Conservation (phyloP, 2,329 filamentous ascomycete species). For the Paecilomyces variotii region DNA sequence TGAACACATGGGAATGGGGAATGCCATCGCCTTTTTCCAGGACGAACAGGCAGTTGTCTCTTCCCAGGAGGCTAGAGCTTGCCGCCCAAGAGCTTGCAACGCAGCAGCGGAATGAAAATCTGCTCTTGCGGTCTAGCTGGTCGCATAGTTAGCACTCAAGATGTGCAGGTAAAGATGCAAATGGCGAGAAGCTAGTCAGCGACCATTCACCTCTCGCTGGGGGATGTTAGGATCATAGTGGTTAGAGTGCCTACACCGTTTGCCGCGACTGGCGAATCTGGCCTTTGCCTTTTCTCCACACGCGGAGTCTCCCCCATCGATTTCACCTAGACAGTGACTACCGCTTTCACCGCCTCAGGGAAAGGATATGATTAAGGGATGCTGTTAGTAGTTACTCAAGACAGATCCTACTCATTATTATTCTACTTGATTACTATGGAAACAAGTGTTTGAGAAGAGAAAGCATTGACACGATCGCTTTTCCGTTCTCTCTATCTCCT, state of each 20-base stretch:
- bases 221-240: neutral
- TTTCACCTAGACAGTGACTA: neutral
- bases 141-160: neutral
- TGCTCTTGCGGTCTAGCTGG: neutral
- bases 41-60: neutral
- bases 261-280: neutral
- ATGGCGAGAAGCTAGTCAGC: neutral
- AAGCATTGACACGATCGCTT: conserved; percentile 3
- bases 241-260: neutral
- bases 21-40: neutral
- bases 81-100: neutral
- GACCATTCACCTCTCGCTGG: neutral
- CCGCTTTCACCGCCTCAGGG: neutral
- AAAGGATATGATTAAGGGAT: neutral
- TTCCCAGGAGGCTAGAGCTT: neutral
- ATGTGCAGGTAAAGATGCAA: neutral
- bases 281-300: neutral
- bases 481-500: conserved; percentile 3
- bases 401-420: neutral
- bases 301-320: neutral
- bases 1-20: neutral
- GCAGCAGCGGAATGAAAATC: neutral
- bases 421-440: neutral
- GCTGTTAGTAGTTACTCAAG: too few species aligned
- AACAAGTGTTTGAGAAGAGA: neutral